Base-by-base conservation (phyloP, 2,329 filamentous ascomycete species). In the Gyromitra esculenta region DNA sequence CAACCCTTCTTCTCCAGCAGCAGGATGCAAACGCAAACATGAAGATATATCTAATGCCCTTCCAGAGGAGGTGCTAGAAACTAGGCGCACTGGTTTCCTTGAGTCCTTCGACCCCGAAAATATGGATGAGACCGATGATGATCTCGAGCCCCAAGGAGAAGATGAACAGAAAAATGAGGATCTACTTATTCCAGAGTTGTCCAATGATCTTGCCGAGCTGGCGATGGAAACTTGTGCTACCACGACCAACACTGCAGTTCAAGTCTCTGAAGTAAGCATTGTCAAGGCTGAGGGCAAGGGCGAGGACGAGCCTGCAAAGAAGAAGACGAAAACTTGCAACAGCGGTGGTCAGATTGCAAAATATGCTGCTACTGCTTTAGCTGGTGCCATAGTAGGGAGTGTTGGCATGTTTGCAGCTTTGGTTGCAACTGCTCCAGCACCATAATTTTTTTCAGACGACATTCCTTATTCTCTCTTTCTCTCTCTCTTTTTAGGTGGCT, bases 361-460 rank as follows among this genome's bases (percentile, higher is more conserved):
- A n/a, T 78, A 77, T 41, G 79, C 72, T 76, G 81, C 75, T 72
- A 81, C 81, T 69, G 82, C 83, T 62, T 79, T 84, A 39, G 83
- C 83, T 68, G 83, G 83, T 41, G 81, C 81, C 13, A 81, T 82
- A 70, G 81, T 82, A 70, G 82, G 82, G 50, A 82, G 80, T 78
- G 79, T 81, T 45, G 82, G 82, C 25, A 79, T 84, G 37, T 84
- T 85, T 76, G 82, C 82, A 11, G 79, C 81, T 56, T 78, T 85
- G 66, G 83, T 84, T 65, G 83, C 82, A 60, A 84, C 83, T 54
- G 83, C 84, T 13, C 77, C 75, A n/a, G 57, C 73, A 25, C 62
- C 70, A 75, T 74, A 77, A 52, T 52, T 64, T 39, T 1, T n/a
- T 52, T 56, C 5, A 35, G 25, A 59, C 57, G 43, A 37, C 41